Evolutionary conservation across 2,329 filamentous ascomycete species (phyloP), one percentile per base, ranked within the genome.

Genomic region (Trichoderma koningiopsis): DNA sequence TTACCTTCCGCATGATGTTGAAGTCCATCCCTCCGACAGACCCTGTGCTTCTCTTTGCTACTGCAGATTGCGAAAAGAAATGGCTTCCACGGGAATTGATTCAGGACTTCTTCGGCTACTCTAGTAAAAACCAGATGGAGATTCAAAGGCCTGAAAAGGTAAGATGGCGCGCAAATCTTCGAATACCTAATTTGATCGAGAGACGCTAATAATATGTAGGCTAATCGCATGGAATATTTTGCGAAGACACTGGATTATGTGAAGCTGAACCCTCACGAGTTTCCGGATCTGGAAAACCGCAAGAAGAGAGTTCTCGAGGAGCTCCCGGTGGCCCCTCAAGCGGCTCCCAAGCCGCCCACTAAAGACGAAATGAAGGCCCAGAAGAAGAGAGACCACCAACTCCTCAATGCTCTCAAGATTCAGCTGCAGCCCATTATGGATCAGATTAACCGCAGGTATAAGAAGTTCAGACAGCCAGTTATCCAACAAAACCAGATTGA

Each of bases 351-450:
- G 70, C 83, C 87, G 57, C 86, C 88, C 2, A 91, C 89, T 33
- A 94, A 94, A 77, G 92, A 92, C 68, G 92, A 97, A 76, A 86
- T 92, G 70, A 94, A 93, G 77, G 88, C 87, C 2, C 89, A 95
- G 77, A 92, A 91, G 80, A 92, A 93, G 79, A 88, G 88, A 71
- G 96, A 99, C 76, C 90, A 93, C 60, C 89, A 95, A 72, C 88
- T 91, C 13, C 85, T 98, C 66, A 97, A 98, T 77, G 83, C 91
- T 70, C 83, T 99, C 72, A 99, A 98, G 82, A 89, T 97, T 49
- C 85, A 91, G 65, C 89, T 99, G 67, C 94, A 97, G 79, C 93
- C 93, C 2, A 93, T 98, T 73, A 97, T 99, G 94, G 95, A 99
- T 74, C 93, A 97, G 80, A 93, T 99, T 77, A 96, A 97, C 79